phyloP scores from a whole-genome alignment of 2,329 filamentous ascomycete species.

The Phialocephala sp. region DNA sequence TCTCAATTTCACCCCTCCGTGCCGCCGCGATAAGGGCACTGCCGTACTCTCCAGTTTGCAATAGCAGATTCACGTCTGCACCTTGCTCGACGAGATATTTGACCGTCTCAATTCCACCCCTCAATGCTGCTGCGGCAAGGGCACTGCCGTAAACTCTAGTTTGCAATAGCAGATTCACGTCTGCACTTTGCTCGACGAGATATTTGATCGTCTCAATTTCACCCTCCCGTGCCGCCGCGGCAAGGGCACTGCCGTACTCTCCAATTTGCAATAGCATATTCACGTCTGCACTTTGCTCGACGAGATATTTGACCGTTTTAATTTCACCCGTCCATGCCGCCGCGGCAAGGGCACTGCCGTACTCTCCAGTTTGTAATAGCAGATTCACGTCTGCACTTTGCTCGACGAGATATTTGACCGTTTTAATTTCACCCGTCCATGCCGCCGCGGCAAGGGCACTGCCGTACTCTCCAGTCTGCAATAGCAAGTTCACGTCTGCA shows the following conservation, averaged over 20 bases:
- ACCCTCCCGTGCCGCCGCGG: background rate
- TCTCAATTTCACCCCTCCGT: background rate
- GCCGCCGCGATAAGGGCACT: conserved; percentile 11
- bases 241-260: background rate
- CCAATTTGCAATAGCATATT: background rate
- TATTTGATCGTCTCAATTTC: background rate
- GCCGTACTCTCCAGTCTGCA: no score
- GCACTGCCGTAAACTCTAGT: background rate
- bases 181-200: background rate
- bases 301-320: background rate
- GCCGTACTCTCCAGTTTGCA: background rate
- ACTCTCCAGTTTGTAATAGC: conserved; percentile 4
- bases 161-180: background rate
- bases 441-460: no score
- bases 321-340: background rate
- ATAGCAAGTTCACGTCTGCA: no score
- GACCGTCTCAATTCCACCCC: background rate
- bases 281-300: background rate
- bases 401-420: background rate
- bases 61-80: conserved; percentile 12
- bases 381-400: conserved; percentile 13
- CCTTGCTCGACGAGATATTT: background rate
- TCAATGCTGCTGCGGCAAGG: background rate
- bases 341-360: conserved; percentile 11
- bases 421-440: no score